phyloP scores from a whole-genome alignment of 2,329 filamentous ascomycete genomes.

The Graphilbum ipis-grandicollis region DNA sequence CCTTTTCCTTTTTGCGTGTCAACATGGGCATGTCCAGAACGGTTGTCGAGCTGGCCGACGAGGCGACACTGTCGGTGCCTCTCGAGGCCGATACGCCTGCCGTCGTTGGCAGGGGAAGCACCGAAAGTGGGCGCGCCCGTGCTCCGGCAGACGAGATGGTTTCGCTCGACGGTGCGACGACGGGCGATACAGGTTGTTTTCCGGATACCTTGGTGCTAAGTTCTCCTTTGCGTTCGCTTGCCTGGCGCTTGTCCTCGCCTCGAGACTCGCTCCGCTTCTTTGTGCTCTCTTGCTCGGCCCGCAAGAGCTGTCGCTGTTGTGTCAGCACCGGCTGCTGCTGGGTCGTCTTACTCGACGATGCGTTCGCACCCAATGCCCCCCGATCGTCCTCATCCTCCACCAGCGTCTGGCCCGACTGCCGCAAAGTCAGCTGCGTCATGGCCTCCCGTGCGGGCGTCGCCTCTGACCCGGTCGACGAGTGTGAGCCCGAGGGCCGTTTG shows the following conservation, averaged over 20 bases:
- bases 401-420: neutral
- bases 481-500: slow-evolving; percentile 30
- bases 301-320: neutral
- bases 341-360: neutral
- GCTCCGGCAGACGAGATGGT: no score
- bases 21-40: slow-evolving; percentile 4
- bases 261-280: no score
- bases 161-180: no score
- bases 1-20: neutral
- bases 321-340: neutral
- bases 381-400: slow-evolving; percentile 2
- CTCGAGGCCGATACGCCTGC: no score
- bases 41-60: slow-evolving; percentile 1
- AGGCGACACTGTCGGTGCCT: slow-evolving; percentile 1
- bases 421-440: neutral
- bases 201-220: no score
- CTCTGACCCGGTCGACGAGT: slow-evolving; percentile 22
- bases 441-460: slow-evolving; percentile 8
- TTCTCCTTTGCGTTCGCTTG: no score
- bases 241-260: no score
- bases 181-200: no score
- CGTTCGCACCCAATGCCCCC: neutral
- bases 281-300: no score
- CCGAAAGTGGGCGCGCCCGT: neutral
- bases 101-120: neutral